Percentiles rank a stretch among this genome's conserved stretches.
phyloP scores from a whole-genome alignment of 495 filamentous ascomycete species.

The Neurospora hispaniola region DNA sequence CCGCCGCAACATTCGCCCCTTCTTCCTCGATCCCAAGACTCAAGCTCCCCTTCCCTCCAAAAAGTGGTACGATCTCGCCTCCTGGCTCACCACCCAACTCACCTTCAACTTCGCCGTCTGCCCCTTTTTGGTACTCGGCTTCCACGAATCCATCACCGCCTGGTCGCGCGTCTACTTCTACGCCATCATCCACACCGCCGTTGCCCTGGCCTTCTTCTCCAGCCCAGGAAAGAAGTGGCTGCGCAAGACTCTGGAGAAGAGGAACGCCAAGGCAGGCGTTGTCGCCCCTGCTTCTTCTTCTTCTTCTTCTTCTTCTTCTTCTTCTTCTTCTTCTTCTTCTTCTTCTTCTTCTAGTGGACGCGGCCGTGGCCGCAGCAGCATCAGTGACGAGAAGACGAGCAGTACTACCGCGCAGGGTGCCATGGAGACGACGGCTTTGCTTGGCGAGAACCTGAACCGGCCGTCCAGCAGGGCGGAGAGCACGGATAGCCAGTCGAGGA shows the following conservation, averaged over 20 bases:
- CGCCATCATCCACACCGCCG: conserved; percentile 53
- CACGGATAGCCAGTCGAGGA: conserved; percentile 28
- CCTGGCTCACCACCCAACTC: conserved; percentile 70
- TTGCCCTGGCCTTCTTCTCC: conserved; percentile 62
- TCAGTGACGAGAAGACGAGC: background rate
- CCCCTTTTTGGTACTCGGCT: conserved; percentile 73
- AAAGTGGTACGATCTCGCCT: conserved; percentile 75
- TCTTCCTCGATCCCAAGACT: conserved; percentile 68
- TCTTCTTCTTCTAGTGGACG: background rate
- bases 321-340: too few species aligned
- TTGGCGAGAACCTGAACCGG: conserved; percentile 4
- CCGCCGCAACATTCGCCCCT: conserved; percentile 81
- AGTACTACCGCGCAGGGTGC: background rate
- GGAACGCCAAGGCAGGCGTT: conserved; percentile 31
- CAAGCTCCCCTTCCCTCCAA: conserved; percentile 61
- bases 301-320: background rate
- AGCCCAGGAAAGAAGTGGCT: conserved; percentile 63
- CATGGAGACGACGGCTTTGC: background rate
- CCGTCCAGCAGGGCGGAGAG: conserved; percentile 22
- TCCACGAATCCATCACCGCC: conserved; percentile 53
- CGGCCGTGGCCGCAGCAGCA: background rate
- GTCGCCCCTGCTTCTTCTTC: background rate
- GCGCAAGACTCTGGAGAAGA: conserved; percentile 45
- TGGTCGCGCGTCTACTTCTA: conserved; percentile 92
- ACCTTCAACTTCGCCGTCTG: conserved; percentile 70